Evolutionary conservation across 2,329 filamentous ascomycete species (phyloP), one percentile per base, ranked within the genome.

Genomic region (Bipolaris bicolor): DNA sequence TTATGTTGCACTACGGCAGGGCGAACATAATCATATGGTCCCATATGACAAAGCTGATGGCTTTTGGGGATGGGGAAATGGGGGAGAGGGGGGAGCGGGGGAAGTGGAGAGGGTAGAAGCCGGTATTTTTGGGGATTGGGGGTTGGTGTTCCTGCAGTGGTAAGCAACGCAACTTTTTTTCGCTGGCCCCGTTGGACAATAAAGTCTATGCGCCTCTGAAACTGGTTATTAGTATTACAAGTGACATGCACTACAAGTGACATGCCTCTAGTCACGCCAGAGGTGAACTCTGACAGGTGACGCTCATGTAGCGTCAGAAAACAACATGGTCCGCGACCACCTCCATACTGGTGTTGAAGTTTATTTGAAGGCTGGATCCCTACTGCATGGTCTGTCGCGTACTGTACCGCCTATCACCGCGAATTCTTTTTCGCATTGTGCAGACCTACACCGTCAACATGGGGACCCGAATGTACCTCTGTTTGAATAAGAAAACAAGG

Each of bases 11-110:
- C 50, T 49, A 49, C 44, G 50, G 39, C 31, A 34, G 11, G 37
- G 52, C 33, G 45, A 40, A 18, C 47, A 47, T 60, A 46, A 15
- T 57, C 33, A 3, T n/a, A 57, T 13, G 34, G 49, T 9, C 7
- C 6, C 16, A 34, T 33, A 46, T 49, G 53, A 57, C 45, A 45
- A 49, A 49, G 40, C 40, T 10, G 40, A 29, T 13, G 7, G 7
- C 10, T 15, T 15, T 10, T 36, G 40, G 40, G 9, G 31, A 37
- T 15, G 49, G 49, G 18, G 20, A 36, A 24, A 18, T 44, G 31
- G 15, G 4, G 33, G 15, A 9, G 3, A 15, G 1, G 6, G 46
- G 46, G 20, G 29, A 18, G 15, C 20, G 37, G 49, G 49, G 29
- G 49, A 44, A 44, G 18, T 13, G 40, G 18, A 44, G 49, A 44